Percentiles rank a stretch among this genome's conserved stretches.
phyloP scores from a whole-genome alignment of 2,329 filamentous ascomycete genomes.

The Colletotrichum cuscutae region DNA sequence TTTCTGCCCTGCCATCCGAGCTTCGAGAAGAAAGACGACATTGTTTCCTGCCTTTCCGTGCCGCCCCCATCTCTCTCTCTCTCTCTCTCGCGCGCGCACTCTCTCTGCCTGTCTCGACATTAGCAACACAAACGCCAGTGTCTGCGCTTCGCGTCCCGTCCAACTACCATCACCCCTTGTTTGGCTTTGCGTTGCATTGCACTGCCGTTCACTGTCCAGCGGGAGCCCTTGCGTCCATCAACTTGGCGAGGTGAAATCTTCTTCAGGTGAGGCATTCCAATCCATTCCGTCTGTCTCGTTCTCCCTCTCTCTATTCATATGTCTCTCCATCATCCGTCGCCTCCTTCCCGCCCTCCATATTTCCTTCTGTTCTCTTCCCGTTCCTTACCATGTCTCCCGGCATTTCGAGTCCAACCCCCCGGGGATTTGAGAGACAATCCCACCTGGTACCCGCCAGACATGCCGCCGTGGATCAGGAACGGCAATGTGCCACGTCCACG shows the following conservation, averaged over 20 bases:
- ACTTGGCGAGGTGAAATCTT: constrained; percentile 17
- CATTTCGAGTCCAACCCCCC: neutral
- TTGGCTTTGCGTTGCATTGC: neutral
- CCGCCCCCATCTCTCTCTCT: neutral
- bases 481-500: neutral
- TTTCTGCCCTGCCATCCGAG: neutral
- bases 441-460: neutral
- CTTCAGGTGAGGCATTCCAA: constrained; percentile 15
- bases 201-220: neutral
- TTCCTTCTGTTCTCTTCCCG: neutral
- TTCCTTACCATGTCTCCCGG: neutral
- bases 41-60: neutral
- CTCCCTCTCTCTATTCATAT: neutral
- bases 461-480: constrained; percentile 8
- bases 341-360: neutral
- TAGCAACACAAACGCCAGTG: neutral
- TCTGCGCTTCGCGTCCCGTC: neutral
- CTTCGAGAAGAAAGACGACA: constrained; percentile 17
- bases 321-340: neutral
- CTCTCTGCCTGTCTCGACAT: neutral
- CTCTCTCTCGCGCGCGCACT: neutral
- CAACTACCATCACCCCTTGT: neutral
- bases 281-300: constrained; percentile 18
- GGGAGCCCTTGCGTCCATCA: constrained; percentile 25
- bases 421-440: neutral